A percentile compares a stretch with the other conserved stretches of the same genome.
phyloP scores from a whole-genome alignment of 805 yeast species.

The Starmerella vaccinii region DNA sequence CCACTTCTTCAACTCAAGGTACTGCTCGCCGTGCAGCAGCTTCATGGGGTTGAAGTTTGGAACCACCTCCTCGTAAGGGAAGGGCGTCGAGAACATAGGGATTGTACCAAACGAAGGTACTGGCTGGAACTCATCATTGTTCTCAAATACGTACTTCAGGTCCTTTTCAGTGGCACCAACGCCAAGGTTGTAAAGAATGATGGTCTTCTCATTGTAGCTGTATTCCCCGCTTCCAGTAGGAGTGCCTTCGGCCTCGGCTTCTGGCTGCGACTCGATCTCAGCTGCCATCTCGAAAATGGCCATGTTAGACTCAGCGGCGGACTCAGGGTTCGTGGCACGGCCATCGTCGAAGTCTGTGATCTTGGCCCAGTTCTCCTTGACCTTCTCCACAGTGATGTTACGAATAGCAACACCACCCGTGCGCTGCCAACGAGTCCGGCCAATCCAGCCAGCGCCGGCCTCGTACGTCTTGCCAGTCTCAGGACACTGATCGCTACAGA shows the following conservation, averaged over 20 bases:
- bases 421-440: constrained; percentile 90
- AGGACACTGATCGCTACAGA: constrained; percentile 64
- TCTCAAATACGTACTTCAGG: constrained; percentile 70
- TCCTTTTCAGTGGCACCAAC: constrained; percentile 76
- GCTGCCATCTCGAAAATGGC: constrained; percentile 48
- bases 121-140: constrained; percentile 64
- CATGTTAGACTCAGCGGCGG: constrained; percentile 69
- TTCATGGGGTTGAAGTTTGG: constrained; percentile 81
- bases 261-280: constrained; percentile 37
- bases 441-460: constrained; percentile 95
- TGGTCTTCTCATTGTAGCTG: constrained; percentile 54
- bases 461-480: constrained; percentile 77
- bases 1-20: constrained; percentile 60
- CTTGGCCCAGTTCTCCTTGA: constrained; percentile 55
- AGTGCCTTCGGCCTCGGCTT: constrained; percentile 33
- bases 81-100: constrained; percentile 63
- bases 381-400: constrained; percentile 53
- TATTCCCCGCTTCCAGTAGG: constrained; percentile 44
- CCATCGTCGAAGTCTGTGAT: constrained; percentile 54
- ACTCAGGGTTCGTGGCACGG: constrained; percentile 45
- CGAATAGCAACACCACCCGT: constrained; percentile 66
- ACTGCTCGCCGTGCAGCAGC: constrained; percentile 92
- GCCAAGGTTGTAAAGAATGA: constrained; percentile 77
- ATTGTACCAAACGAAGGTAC: constrained; percentile 85
- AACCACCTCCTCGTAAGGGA: constrained; percentile 49